Evolutionary conservation across 202 grass and related monocot species (phyloP).

Genomic region (Schoenoplectus triqueter): DNA sequence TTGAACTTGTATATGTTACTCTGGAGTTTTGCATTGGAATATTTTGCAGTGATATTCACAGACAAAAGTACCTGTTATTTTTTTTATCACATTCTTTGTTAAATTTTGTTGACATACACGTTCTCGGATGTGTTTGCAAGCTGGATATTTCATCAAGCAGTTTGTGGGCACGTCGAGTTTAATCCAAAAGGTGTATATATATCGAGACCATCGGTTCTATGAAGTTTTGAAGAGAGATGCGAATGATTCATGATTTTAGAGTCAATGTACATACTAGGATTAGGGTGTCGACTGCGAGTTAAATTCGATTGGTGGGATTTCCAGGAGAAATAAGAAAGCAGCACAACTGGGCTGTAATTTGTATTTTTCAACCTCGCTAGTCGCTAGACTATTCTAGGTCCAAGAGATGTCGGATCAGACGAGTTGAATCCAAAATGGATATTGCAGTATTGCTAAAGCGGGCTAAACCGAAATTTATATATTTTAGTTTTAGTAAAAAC

Average conservation of each 20-base stretch:
- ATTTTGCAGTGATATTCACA: background rate
- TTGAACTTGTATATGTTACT: conserved; percentile 4
- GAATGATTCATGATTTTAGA: conserved; percentile 10
- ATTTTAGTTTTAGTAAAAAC: too few relatives aligned
- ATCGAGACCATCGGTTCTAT: background rate
- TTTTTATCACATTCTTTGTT: background rate
- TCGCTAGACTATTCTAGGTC: background rate
- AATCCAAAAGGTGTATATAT: background rate
- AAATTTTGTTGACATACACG: background rate
- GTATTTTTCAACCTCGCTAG: background rate
- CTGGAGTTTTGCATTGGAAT: background rate
- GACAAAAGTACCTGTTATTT: background rate
- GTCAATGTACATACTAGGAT: background rate
- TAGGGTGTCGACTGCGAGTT: background rate
- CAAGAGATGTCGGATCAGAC: background rate
- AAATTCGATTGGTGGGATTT: background rate
- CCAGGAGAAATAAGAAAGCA: background rate
- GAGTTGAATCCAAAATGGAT: background rate
- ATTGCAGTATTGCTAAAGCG: background rate
- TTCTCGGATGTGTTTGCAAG: background rate
- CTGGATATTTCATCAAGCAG: conserved; percentile 12
- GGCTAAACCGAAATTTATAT: background rate
- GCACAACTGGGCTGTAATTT: background rate
- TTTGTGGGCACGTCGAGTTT: background rate
- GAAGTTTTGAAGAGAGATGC: background rate